Base-by-base conservation (phyloP, 139 green algal species). In the Picochlorum sp. region DNA sequence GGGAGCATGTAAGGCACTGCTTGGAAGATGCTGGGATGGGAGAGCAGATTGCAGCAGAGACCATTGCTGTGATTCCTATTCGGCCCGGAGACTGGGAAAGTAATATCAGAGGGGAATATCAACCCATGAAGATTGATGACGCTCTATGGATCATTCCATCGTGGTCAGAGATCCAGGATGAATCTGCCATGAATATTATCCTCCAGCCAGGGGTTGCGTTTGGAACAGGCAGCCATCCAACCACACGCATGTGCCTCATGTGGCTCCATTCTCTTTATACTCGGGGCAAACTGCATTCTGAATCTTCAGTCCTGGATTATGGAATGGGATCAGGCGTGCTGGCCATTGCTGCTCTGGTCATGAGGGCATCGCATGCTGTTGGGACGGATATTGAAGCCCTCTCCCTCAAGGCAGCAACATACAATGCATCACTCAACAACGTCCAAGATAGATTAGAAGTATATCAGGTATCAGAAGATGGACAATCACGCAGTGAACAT, bases 221-320 rank as follows among this genome's bases (percentile, higher is more conserved):
- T 63, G 90, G 90, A 38, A 96, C 90, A 3, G 90, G 89, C 2
- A 87, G 94, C 63, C 90, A 96, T 63, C 82, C 88, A 6, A 96
- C 90, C 28, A 96, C 90, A 2, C 78, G 83, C 13, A 73, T 95
- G 21, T 96, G 90, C 73, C 72, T 96, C 47, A 30, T 38, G n/a
- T 80, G 31, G 66, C 76, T 78, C 51, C 52, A 79, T 56, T 41
- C 49, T 13, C 20, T 49, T 4, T 18, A 60, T 0, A 60, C 47
- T 1, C 16, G 58, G n/a, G 20, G 21, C 1, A 34, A 15, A 31
- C 13, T 59, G 20, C 34, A 41, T 41, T 18, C n/a, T 34, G 13
- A 45, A 20, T 31, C 18, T 23, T 31, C n/a, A 18, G 65, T 95
- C 4, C 66, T 87, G 57, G 87, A 95, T 73, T 95, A 92, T 58